These are phyloP conservation scores for Sphaceloma murrayae DNA, from an alignment of 2,329 filamentous ascomycete genomes.

Conservation along the genomic window DNA sequence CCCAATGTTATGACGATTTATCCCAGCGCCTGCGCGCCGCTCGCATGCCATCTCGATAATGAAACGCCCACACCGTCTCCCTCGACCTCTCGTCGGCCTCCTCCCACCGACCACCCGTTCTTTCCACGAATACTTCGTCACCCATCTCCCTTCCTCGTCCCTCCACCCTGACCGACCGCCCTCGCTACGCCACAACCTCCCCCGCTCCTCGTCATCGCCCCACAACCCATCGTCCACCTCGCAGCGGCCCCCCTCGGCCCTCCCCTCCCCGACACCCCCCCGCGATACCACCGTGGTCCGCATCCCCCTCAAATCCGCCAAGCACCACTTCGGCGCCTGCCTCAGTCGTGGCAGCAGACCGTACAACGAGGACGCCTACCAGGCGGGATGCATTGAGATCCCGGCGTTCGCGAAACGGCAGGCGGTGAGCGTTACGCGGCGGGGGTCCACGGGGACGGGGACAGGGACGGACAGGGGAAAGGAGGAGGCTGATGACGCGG, in stretches of 20 bases:
- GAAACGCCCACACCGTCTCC: not conserved
- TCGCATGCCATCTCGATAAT: not conserved
- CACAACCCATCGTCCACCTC: constrained; percentile 45
- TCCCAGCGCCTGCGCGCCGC: constrained; percentile 10
- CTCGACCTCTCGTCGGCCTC: not conserved
- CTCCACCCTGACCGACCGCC: constrained; percentile 69
- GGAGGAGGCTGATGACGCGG: constrained; percentile 23
- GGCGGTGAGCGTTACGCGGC: constrained; percentile 53
- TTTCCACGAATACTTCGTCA: constrained; percentile 97
- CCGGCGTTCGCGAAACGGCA: constrained; percentile 83
- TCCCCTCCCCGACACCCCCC: constrained; percentile 50
- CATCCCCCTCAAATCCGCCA: constrained; percentile 84
- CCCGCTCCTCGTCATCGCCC: constrained; percentile 72
- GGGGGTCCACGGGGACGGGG: too few species aligned
- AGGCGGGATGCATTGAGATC: constrained; percentile 86
- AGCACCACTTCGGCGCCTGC: constrained; percentile 85
- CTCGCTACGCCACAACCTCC: constrained; percentile 60
- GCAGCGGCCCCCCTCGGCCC: constrained; percentile 33
- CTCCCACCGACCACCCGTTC: constrained; percentile 23
- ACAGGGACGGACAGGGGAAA: too few species aligned
- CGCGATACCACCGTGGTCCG: constrained; percentile 89
- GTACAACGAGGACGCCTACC: constrained; percentile 89
- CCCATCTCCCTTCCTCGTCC: constrained; percentile 86
- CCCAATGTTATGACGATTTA: constrained; percentile 14
- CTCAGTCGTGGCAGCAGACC: constrained; percentile 71